phyloP scores from a whole-genome alignment of 208 protist species.

The Trypanosoma scelopori region DNA sequence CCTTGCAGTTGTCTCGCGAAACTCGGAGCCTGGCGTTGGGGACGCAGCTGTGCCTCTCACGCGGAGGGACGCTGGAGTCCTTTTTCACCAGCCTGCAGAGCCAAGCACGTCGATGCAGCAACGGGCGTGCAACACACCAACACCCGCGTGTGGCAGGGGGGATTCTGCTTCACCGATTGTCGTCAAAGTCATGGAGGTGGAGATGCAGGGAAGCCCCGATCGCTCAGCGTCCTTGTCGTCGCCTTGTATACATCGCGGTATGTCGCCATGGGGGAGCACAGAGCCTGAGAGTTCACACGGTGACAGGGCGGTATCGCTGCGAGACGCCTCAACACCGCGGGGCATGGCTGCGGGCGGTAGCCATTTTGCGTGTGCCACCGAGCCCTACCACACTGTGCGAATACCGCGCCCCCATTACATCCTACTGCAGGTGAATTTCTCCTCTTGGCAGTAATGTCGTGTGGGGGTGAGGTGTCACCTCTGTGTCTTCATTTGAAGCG shows the following conservation, averaged over 20 bases:
- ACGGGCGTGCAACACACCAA: background rate
- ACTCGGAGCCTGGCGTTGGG: background rate
- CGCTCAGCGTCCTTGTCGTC: background rate
- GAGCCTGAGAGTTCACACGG: constrained; percentile 10
- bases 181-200: constrained; percentile 10
- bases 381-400: constrained; percentile 12
- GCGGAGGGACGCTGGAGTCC: background rate
- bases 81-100: background rate
- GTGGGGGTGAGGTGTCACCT: no score
- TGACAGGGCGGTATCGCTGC: constrained; percentile 11
- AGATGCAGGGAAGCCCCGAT: background rate
- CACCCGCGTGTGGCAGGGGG: no score
- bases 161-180: constrained; percentile 7
- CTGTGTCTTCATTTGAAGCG: no score
- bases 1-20: background rate
- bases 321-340: constrained; percentile 16
- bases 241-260: background rate
- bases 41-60: background rate
- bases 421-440: constrained; percentile 20
- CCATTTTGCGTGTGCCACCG: background rate
- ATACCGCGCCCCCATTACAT: constrained; percentile 22
- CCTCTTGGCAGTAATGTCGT: constrained; percentile 13
- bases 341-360: background rate
- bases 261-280: background rate
- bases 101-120: constrained; percentile 8